These are phyloP conservation scores for Epichloe festucae DNA, from an alignment of 2,329 filamentous ascomycete species.

Conservation along the genomic window DNA sequence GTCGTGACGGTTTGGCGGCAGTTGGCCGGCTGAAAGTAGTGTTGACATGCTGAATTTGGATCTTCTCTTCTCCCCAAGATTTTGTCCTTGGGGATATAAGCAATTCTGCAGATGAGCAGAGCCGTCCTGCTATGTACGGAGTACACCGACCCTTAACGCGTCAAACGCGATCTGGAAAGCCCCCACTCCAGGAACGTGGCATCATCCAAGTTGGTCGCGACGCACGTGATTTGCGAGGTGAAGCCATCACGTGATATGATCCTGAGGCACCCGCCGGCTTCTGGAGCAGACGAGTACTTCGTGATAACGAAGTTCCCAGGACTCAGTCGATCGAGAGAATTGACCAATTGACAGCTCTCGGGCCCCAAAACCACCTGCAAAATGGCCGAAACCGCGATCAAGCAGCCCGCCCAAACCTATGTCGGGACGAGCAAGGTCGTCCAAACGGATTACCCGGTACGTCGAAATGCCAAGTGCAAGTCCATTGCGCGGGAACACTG, in stretches of 20 bases:
- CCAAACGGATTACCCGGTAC: conserved; percentile 75
- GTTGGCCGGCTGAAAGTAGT: conserved; percentile 9
- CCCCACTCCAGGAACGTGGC: not conserved
- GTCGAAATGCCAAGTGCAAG: conserved; percentile 22
- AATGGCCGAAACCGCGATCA: conserved; percentile 27
- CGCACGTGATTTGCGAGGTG: not conserved
- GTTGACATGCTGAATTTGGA: conserved; percentile 11
- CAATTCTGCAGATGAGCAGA: too few relatives aligned
- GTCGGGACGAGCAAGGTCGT: conserved; percentile 54
- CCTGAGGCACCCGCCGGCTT: conserved; percentile 16
- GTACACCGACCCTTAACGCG: not conserved
- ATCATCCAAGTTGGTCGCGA: not conserved
- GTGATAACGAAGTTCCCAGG: conserved; percentile 6
- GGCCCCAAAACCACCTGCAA: conserved; percentile 15
- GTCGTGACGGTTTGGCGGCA: conserved; percentile 28
- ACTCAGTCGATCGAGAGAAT: conserved; percentile 6
- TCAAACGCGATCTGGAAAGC: conserved; percentile 3
- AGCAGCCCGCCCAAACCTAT: conserved; percentile 22
- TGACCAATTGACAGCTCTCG: conserved; percentile 16
- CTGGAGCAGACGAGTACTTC: conserved; percentile 9
- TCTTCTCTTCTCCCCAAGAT: too few relatives aligned
- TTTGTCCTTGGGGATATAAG: too few relatives aligned
- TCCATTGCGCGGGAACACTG: conserved; percentile 9
- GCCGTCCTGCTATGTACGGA: too few relatives aligned
- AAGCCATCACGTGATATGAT: conserved; percentile 15